phyloP scores from a whole-genome alignment of 2,329 filamentous ascomycete species.

The Byssochlamys sp. region DNA sequence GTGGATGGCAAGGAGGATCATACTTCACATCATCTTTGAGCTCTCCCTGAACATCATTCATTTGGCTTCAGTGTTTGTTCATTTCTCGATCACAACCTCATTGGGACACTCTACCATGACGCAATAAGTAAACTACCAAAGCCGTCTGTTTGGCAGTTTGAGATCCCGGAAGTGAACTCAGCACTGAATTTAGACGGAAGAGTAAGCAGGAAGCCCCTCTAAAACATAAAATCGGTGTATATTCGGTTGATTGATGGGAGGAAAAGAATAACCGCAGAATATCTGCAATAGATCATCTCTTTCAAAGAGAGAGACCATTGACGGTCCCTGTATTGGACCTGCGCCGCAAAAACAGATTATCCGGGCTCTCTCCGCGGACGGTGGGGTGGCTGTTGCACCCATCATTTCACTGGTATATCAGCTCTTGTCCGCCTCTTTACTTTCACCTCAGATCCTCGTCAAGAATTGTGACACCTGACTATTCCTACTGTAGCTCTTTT shows the following conservation, averaged over 20 bases:
- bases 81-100: not conserved
- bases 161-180: not conserved
- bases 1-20: slow-evolving; percentile 73
- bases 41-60: slow-evolving; percentile 16
- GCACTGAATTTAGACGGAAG: not conserved
- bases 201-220: not conserved
- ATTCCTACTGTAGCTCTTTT: not conserved
- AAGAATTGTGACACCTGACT: not conserved
- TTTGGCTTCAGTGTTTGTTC: not conserved
- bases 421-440: slow-evolving; percentile 8
- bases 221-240: not conserved
- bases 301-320: not conserved
- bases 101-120: slow-evolving; percentile 18
- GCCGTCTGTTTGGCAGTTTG: not conserved
- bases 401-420: slow-evolving; percentile 7
- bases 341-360: slow-evolving; percentile 31
- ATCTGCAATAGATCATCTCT: not conserved
- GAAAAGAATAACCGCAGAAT: not conserved
- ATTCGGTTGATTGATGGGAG: not conserved
- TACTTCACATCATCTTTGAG: slow-evolving; percentile 62
- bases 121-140: slow-evolving; percentile 6
- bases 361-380: slow-evolving; percentile 21
- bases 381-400: slow-evolving; percentile 15
- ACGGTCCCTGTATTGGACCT: slow-evolving; percentile 4
- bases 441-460: slow-evolving; percentile 2